phyloP scores from a whole-genome alignment of 257 asterid genomes.

The Penstemon barbatus region DNA sequence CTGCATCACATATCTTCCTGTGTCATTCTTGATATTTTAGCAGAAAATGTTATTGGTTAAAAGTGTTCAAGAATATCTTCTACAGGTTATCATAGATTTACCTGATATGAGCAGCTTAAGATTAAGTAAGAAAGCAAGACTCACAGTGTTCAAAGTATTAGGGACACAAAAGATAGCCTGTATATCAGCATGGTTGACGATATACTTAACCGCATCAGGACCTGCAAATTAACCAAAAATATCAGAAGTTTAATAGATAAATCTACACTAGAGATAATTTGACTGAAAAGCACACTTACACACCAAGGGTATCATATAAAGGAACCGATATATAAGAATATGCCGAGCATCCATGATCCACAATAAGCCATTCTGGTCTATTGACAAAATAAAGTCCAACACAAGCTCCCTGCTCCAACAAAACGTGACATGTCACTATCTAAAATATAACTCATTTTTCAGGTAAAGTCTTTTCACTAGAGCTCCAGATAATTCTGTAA shows the following conservation, averaged over 20 bases:
- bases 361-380: conserved; percentile 69
- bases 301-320: conserved; percentile 75
- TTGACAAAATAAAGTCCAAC: conserved; percentile 66
- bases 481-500: not conserved
- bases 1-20: not conserved
- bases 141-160: conserved; percentile 48
- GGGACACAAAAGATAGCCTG: conserved; percentile 63
- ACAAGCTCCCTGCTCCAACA: conserved; percentile 54
- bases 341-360: conserved; percentile 78
- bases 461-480: not conserved
- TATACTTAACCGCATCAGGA: conserved; percentile 70
- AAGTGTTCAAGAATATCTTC: not conserved
- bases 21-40: not conserved
- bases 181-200: conserved; percentile 61
- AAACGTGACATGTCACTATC: conserved; percentile 12
- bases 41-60: not conserved
- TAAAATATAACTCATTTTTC: not conserved
- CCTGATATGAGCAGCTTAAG: not conserved
- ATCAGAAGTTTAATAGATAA: not conserved
- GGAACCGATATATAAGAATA: conserved; percentile 68
- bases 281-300: not conserved
- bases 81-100: not conserved
- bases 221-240: conserved; percentile 40
- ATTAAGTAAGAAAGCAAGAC: conserved; percentile 16
- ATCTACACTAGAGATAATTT: not conserved